Evolutionary conservation across 129 eudicot genomes (phyloP), one percentile per base, ranked within the genome.

Genomic region (Arctium minus): DNA sequence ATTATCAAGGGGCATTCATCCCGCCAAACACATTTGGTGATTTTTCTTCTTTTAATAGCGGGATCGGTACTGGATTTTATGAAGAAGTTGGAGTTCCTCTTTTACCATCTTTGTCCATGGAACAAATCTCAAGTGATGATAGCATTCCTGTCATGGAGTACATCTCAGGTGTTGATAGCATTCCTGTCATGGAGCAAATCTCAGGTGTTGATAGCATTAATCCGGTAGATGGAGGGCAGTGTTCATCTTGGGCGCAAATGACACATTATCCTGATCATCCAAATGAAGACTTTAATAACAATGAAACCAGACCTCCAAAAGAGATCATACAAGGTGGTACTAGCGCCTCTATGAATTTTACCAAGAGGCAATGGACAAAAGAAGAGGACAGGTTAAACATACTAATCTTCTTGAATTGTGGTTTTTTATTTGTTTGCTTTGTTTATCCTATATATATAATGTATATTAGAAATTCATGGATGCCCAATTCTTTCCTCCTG

Each of bases 301-400:
- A 70, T 10, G 86, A 36, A 9, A 70, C 36, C 44, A 69, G 17
- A 1, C n/a, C 72, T n/a, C 18, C 38, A 35, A 36, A 46, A 10
- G 78, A 53, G 64, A 67, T 70, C 35, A 62, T 33, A 37, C 73
- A 80, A 15, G 60, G 73, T 70, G 75, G 79, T 15, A 7, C 4
- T 36, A 88, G 75, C 18, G 36, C 62, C 2, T 40, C 87, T 78
- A 68, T 62, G 9, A 44, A 39, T 73, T 81, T 68, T 40, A 80
- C 83, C 83, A 92, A 89, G 70, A 90, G 89, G 15, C 89, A 72
- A 67, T 92, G 97, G 97, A 88, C 89, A 72, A 82, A 40, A 12
- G 91, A 90, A 70, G 94, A 92, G 79, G 97, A 92, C 84, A 92
- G 90, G 94, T 89, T 39, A 64, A 4, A 30, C n/a, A 30, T n/a